Conservation (phyloP, 176 grass and related monocot species). For the Oryza meyeriana region DNA sequence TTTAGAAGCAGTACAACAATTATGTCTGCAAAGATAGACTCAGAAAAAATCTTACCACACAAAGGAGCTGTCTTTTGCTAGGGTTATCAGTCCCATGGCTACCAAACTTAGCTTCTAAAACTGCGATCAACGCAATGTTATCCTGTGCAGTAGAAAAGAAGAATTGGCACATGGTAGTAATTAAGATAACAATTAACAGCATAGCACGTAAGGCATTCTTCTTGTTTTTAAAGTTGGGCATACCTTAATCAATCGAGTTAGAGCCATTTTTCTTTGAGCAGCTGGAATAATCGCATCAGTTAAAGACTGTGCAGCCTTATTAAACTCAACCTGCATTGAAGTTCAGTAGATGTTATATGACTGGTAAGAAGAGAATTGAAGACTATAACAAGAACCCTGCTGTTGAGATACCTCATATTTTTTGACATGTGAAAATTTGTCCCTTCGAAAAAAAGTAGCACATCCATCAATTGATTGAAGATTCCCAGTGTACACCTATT, state of each 20-base stretch:
- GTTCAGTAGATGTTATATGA: conserved; percentile 15
- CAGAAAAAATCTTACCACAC: conserved; percentile 55
- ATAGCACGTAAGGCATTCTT: neutral
- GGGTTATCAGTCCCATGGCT: conserved; percentile 70
- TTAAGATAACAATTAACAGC: neutral
- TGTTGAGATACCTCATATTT: conserved; percentile 71
- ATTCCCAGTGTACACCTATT: conserved; percentile 64
- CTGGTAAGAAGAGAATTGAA: neutral
- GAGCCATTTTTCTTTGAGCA: conserved; percentile 64
- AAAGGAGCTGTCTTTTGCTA: conserved; percentile 86
- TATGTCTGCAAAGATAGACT: neutral
- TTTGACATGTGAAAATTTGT: conserved; percentile 88
- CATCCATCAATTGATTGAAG: conserved; percentile 71
- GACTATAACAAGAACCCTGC: conserved; percentile 15
- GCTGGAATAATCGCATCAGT: conserved; percentile 68
- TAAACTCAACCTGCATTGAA: conserved; percentile 79
- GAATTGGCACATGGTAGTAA: neutral
- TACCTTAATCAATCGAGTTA: conserved; percentile 80
- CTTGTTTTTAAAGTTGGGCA: neutral
- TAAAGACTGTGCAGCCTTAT: conserved; percentile 91
- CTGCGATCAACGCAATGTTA: conserved; percentile 83
- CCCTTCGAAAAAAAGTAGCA: conserved; percentile 89
- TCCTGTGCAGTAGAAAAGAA: conserved; percentile 50
- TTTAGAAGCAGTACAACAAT: conserved; percentile 22
- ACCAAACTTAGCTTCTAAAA: conserved; percentile 80